Percentiles rank a stretch among this genome's conserved stretches.
Evolutionary conservation across 371 early-diverging fungal genomes (phyloP).

Genomic region (Rhizopus stolonifer): DNA sequence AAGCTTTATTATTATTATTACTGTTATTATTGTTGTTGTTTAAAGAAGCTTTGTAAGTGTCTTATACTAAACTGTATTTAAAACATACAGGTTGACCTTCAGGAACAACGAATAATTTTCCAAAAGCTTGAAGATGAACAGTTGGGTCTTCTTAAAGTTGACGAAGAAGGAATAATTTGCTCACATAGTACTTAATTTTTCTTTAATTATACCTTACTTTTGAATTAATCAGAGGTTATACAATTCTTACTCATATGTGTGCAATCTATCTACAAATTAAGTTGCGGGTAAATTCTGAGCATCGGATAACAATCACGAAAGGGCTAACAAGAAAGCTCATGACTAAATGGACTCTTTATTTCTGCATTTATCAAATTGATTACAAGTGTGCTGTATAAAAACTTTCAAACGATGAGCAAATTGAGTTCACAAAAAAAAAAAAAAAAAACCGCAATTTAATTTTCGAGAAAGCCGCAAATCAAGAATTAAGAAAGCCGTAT

Average conservation of each 20-base stretch:
- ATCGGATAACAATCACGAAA: too few species aligned
- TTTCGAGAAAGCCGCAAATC: not conserved
- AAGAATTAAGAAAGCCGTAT: not conserved
- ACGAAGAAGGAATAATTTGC: conserved; percentile 4
- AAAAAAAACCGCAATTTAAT: not conserved
- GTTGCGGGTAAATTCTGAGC: too few species aligned
- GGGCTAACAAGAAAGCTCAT: conserved; percentile 1
- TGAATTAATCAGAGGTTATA: conserved; percentile 3
- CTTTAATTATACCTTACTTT: conserved; percentile 1
- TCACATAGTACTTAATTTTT: not conserved
- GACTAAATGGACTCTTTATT: conserved; percentile 1
- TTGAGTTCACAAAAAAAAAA: not conserved
- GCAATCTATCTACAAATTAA: not conserved
- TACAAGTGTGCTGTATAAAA: conserved; percentile 9
- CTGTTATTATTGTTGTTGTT: too few species aligned
- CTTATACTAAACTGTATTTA: conserved; percentile 7
- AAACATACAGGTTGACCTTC: conserved; percentile 11
- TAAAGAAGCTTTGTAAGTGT: conserved; percentile 4
- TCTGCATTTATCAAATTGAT: conserved; percentile 9
- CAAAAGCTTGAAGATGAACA: conserved; percentile 5
- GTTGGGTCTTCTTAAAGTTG: conserved; percentile 1
- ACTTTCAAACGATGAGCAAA: conserved; percentile 5
- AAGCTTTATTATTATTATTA: conserved; percentile 5
- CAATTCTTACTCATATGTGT: not conserved
- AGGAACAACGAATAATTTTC: conserved; percentile 1